Evolutionary conservation across 345 rosid genomes (phyloP), one percentile per base, ranked within the genome.

Genomic region (Eucalyptus erythrocorys): DNA sequence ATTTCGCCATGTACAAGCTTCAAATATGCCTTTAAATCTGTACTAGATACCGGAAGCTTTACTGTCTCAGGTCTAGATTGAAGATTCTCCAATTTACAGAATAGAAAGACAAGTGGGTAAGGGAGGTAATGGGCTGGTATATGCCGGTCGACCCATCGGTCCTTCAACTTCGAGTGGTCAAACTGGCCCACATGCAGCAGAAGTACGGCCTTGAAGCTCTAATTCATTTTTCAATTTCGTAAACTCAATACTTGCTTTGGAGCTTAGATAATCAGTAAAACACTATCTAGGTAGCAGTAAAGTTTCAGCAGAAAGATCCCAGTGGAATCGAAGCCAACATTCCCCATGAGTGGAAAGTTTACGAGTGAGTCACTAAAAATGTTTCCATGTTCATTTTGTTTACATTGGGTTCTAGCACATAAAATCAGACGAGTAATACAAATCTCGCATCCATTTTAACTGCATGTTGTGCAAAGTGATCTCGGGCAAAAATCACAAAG

Each of bases 311-410:
- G 88, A 93, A 93, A 90, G 94, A 91, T 90, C 96, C 96, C 95
- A 96, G 99, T 93, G 99, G 99, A 88, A 96, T 97, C 88, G 94
- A 90, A 91, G 92, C 94, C 90, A 96, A 95, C 43, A 98, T 98
- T 8, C 99, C 98, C 2, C 93, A 92, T 81, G 99, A 96, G 96
- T 96, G 97, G 99, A 97, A 97, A 94, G 99, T 97, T 91, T 94
- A 97, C 92, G 91, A 90, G 99, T 96, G 91, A 94, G 97, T 15
- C 80, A 45, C 84, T 86, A 27, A 34, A 3, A 50, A 37, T 86
- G 48, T 50, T n/a, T 86, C 61, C 55, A 57, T 57, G 5, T 32
- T 40, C 8, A 8, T 32, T 50, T 86, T 86, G 42, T 34, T 50
- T 50, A 86, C 47, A 76, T 37, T 16, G 59, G 50, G 12, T 13